phyloP scores from a whole-genome alignment of 306 rosid genomes.

The Prinsepia uniflora region DNA sequence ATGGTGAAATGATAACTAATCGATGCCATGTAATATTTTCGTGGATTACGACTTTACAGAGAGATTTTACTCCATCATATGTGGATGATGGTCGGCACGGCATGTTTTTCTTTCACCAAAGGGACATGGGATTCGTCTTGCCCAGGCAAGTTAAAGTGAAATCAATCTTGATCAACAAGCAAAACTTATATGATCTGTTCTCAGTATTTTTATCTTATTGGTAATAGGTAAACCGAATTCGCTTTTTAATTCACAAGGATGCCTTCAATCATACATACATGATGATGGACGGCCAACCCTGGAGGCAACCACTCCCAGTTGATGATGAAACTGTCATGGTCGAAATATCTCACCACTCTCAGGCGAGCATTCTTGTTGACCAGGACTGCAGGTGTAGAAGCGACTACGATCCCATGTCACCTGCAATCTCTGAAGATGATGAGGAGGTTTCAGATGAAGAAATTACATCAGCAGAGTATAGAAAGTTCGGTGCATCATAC shows the following conservation, averaged over 20 bases:
- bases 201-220: slow-evolving; percentile 3
- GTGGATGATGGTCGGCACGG: slow-evolving; percentile 97
- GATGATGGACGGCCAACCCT: slow-evolving; percentile 95
- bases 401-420: slow-evolving; percentile 38
- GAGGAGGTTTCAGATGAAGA: slow-evolving; percentile 58
- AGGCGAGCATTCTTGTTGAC: slow-evolving; percentile 87
- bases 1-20: background rate
- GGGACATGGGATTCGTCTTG: slow-evolving; percentile 97
- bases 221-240: slow-evolving; percentile 63
- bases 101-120: slow-evolving; percentile 81
- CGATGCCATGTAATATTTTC: background rate
- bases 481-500: slow-evolving; percentile 92
- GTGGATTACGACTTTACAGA: slow-evolving; percentile 40
- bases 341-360: slow-evolving; percentile 86
- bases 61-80: slow-evolving; percentile 67
- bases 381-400: slow-evolving; percentile 52
- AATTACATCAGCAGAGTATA: slow-evolving; percentile 36
- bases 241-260: slow-evolving; percentile 71
- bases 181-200: no score
- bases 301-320: slow-evolving; percentile 94
- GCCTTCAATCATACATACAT: slow-evolving; percentile 68
- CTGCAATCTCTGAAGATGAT: slow-evolving; percentile 27
- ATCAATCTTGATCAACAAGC: background rate
- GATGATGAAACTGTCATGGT: slow-evolving; percentile 75
- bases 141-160: slow-evolving; percentile 55